Evolutionary conservation across 352 stramenopile species (phyloP), one percentile per base, ranked within the genome.

Genomic region (Pythium diclinum): DNA sequence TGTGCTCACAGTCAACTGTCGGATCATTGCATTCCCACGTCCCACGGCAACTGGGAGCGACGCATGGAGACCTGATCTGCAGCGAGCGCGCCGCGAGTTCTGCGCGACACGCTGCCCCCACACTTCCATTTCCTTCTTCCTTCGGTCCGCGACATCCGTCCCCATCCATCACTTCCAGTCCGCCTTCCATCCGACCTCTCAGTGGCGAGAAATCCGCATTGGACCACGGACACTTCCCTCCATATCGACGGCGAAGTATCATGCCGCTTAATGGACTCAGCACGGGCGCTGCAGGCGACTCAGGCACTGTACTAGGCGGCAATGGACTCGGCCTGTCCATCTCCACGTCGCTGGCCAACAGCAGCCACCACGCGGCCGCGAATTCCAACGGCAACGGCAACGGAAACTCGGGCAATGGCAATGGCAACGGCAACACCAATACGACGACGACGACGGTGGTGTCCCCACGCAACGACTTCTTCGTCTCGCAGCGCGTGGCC

Each of bases 401-500:
- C n/a, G 17, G 40, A 19, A 16, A 13, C 17, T 10, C 36, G 25
- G 33, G 33, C 33, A 40, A 40, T 6, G 33, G 33, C 33, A 40
- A 40, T 40, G 33, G 8, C 62, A 46, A 56, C 42, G 11, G 23
- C 44, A 56, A 42, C 44, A 10, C 14, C 56, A 42, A 10, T 17
- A 32, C 52, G 3, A 14, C 33, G 21, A 14, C 33, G 21, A 34
- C 59, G 30, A 36, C 23, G 0, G 67, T 74, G 6, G 54, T 81
- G 58, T 92, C 83, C 8, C 83, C 83, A 23, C 76, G 79, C 34
- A 89, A 89, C 51, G 83, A 92, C 23, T 92, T 92, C 61, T 87
- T 85, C 49, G 83, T 92, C 17, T 92, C 83, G 21, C 83, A 92
- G 62, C 79, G 83, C 56, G 74, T 77, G 28, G 70, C 82, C 49